Evolutionary conservation across 2,329 filamentous ascomycete genomes (phyloP), one percentile per base, ranked within the genome.

Genomic region (Sclerotinia spermophila): DNA sequence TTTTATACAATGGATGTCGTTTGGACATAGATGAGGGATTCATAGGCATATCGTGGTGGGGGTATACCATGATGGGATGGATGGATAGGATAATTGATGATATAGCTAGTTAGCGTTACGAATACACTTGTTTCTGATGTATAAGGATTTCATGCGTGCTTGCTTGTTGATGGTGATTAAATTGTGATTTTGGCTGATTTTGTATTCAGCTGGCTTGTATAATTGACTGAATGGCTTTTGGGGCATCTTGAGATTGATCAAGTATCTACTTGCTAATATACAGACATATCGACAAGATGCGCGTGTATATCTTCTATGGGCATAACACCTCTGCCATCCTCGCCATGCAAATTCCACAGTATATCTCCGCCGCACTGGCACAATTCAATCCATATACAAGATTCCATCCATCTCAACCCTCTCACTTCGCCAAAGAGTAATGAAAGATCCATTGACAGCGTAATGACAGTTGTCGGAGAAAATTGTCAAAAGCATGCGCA

Each of bases 31-130:
- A 73, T 71, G 71, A 27, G 13, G 48, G 48, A 73, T 51, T 64
- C 44, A 64, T 64, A 67, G 67, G 73, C 65, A 69, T 30, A 66
- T 65, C 35, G 27, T 65, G 62, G 45, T 65, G 17, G 24, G n/a
- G 17, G 62, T 53, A 65, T 70, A 67, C 35, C 51, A 66, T 70
- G 61, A 53, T 68, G 67, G 70, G n/a, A 70, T 60, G 56, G 33
- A 42, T 66, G 15, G 69, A 66, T 68, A 72, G 64, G 69, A 71
- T 68, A 71, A 60, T 27, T 66, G 70, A 71, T 59, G 68, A 71
- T 71, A 55, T 42, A 44, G 35, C 45, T 67, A 33, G n/a, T 61
- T 67, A 58, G 73, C 75, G 69, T 74, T 72, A 66, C 62, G 62
- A 66, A 66, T 40, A 55, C n/a, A 42, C 30, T 15, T 68, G 53